Conservation (phyloP, 306 rosid species). For the Pterocarpus santalinus region DNA sequence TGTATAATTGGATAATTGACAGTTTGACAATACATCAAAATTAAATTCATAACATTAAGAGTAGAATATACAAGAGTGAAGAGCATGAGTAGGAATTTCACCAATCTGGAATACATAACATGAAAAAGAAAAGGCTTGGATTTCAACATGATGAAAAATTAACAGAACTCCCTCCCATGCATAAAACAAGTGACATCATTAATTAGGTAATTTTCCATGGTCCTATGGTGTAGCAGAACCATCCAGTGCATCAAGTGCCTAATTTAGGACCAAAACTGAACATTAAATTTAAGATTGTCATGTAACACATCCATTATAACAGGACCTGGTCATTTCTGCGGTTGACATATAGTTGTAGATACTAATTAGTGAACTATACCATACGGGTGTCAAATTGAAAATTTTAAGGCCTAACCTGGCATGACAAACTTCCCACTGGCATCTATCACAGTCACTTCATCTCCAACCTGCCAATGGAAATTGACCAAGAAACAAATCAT, state of each 20-base stretch:
- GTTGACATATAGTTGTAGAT: not conserved
- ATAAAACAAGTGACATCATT: constrained; percentile 27
- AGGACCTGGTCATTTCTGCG: constrained; percentile 16
- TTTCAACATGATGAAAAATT: constrained; percentile 22
- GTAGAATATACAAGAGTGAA: constrained; percentile 1
- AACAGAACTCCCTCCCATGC: not conserved
- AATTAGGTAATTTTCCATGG: constrained; percentile 14
- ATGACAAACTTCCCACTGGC: constrained; percentile 95
- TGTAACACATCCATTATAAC: constrained; percentile 2
- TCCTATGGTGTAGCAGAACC: constrained; percentile 13
- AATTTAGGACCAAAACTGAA: constrained; percentile 4
- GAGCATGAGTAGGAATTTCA: constrained; percentile 27
- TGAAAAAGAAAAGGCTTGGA: not conserved
- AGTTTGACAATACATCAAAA: too few relatives aligned
- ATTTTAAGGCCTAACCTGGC: constrained; percentile 72
- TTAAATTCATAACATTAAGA: not conserved
- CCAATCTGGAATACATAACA: constrained; percentile 12
- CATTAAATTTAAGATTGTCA: too few relatives aligned
- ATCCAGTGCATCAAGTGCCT: constrained; percentile 17
- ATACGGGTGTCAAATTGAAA: constrained; percentile 25
- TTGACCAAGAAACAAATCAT: constrained; percentile 17
- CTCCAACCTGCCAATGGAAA: constrained; percentile 70
- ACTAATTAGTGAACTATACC: not conserved
- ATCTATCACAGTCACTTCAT: constrained; percentile 81
- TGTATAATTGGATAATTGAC: too few relatives aligned